phyloP scores from a whole-genome alignment of 2,329 filamentous ascomycete species.

The Ophiosphaerella herpotricha region DNA sequence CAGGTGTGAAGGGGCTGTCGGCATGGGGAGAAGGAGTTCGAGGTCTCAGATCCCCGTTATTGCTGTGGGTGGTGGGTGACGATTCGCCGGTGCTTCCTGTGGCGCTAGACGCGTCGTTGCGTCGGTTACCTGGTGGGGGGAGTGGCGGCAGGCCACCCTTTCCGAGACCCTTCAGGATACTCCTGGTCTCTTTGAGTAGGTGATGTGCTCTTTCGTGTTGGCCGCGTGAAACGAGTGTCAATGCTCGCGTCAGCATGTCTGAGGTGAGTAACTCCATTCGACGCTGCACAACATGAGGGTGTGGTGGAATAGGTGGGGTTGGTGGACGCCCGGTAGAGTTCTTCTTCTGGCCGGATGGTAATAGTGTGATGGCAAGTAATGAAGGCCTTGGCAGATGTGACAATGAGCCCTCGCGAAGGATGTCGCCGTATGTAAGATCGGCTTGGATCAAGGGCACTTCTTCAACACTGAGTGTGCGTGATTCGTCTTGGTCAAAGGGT shows the following conservation, averaged over 20 bases:
- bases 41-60: conserved; percentile 41
- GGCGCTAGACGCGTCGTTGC: conserved; percentile 47
- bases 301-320: conserved; percentile 81
- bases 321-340: conserved; percentile 59
- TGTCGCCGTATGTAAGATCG: conserved; percentile 90
- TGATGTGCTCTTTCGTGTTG: conserved; percentile 95
- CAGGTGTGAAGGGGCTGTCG: conserved; percentile 59
- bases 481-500: conserved; percentile 82
- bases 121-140: conserved; percentile 61
- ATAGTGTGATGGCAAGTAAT: conserved; percentile 91
- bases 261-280: conserved; percentile 98
- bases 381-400: conserved; percentile 88
- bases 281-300: conserved; percentile 91
- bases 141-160: conserved; percentile 94
- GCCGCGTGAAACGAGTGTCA: conserved; percentile 86
- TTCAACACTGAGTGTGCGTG: conserved; percentile 82
- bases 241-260: conserved; percentile 91
- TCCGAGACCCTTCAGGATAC: conserved; percentile 91
- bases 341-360: conserved; percentile 70
- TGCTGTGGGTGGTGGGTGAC: conserved; percentile 45
- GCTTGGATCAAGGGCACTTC: conserved; percentile 95
- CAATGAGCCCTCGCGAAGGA: conserved; percentile 83
- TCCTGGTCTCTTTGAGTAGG: conserved; percentile 87
- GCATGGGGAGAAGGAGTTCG: conserved; percentile 46
- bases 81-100: conserved; percentile 45